phyloP scores from a whole-genome alignment of 805 yeast species.

The Metschnikowia lachancei region DNA sequence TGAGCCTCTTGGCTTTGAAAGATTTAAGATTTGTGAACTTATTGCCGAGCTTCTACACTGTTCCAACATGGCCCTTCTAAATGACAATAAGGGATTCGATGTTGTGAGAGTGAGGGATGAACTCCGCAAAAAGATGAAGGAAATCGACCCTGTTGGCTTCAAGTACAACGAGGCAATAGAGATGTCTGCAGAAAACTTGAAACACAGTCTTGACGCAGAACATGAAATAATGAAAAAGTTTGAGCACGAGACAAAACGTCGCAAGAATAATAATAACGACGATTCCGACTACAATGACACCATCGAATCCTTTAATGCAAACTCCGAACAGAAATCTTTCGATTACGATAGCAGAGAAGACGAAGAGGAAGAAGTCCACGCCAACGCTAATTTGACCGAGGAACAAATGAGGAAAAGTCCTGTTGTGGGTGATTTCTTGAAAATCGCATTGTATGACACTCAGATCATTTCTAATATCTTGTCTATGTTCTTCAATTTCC shows the following conservation, averaged over 20 bases:
- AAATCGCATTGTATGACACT: constrained; percentile 42
- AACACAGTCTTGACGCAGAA: constrained; percentile 20
- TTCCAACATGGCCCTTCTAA: constrained; percentile 45
- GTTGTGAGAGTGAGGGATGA: constrained; percentile 40
- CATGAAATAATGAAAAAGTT: constrained; percentile 17
- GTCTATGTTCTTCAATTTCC: constrained; percentile 45
- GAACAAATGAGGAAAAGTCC: constrained; percentile 42
- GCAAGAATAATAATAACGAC: constrained; percentile 9
- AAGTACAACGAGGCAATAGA: constrained; percentile 45
- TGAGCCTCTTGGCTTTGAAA: constrained; percentile 45
- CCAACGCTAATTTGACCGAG: constrained; percentile 43
- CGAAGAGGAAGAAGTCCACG: constrained; percentile 42
- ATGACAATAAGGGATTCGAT: constrained; percentile 44
- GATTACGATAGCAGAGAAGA: constrained; percentile 20
- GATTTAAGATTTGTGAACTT: constrained; percentile 46
- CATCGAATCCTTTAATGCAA: constrained; percentile 37
- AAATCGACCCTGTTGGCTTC: constrained; percentile 43
- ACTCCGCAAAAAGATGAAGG: constrained; percentile 39
- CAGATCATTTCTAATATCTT: constrained; percentile 43
- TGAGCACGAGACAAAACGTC: constrained; percentile 18
- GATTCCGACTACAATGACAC: constrained; percentile 29
- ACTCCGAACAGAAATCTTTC: constrained; percentile 21
- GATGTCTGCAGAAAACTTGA: constrained; percentile 25
- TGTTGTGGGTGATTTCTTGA: constrained; percentile 44
- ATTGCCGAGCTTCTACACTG: constrained; percentile 48